Evolutionary conservation across 2,329 filamentous ascomycete genomes (phyloP), one percentile per base, ranked within the genome.

Genomic region (Emydomyces testavorans): DNA sequence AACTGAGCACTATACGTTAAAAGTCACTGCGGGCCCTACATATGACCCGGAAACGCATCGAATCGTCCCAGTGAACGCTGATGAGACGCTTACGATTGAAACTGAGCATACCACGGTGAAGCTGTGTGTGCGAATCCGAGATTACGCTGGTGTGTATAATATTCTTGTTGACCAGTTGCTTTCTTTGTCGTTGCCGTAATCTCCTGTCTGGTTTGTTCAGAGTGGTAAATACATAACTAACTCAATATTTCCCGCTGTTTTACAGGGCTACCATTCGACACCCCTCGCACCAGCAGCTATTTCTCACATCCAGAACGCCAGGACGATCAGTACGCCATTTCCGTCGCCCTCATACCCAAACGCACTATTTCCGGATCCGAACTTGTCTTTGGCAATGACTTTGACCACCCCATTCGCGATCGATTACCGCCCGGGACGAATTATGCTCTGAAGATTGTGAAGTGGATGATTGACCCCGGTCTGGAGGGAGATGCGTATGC

Each of bases 311-410:
- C 80, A 4, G 74, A 77, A 15, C 88, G 94, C 62, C 71, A 69
- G 18, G 71, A 73, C 53, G 89, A 95, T 65, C 83, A 87, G 62
- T 95, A 95, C 71, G 85, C 81, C 57, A 87, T 96, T 58, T 75
- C 78, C 26, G 82, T 94, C 61, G 76, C 78, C 38, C 85, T 95
- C 64, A 79, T 76, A 0, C 85, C 83, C n/a, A 85, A 84, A 57
- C 58, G 69, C 24, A 65, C 65, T 29, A 79, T 94, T 49, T 72
- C 73, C 2, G 87, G 79, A 37, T 66, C 77, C 21, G 80, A 93
- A 53, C 72, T 98, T 2, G 80, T 95, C 46, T 94, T 94, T 58
- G 92, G 90, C 35, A 96, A 96, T 64, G 88, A 95, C 71, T 95
- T 96, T 62, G 89, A 94, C 60, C 78, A 84, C 43, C 86, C 92